These are phyloP conservation scores for Aspergillus sp. DNA, from an alignment of 2,329 filamentous ascomycete genomes.

Conservation along the genomic window DNA sequence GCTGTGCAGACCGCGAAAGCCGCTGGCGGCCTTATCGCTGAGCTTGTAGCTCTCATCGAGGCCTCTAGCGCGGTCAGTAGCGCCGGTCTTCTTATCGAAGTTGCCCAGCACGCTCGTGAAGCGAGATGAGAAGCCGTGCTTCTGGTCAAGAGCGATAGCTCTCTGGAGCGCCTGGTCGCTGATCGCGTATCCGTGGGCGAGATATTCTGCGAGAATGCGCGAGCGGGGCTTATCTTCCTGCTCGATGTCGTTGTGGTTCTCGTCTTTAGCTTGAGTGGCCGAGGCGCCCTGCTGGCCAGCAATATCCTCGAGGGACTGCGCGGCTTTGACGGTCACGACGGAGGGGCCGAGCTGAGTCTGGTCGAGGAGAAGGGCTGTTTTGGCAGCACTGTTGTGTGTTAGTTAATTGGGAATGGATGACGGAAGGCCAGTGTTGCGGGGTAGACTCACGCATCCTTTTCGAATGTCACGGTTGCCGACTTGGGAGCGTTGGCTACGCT, in stretches of 20 bases:
- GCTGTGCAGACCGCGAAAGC: slow-evolving; percentile 68
- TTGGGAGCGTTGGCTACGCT: slow-evolving; percentile 63
- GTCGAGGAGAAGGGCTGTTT: slow-evolving; percentile 94
- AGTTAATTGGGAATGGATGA: slow-evolving; percentile 1
- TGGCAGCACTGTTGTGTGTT: slow-evolving; percentile 62
- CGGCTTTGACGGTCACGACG: slow-evolving; percentile 75
- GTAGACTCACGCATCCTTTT: slow-evolving; percentile 73
- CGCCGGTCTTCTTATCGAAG: slow-evolving; percentile 84
- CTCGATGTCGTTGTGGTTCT: slow-evolving; percentile 67
- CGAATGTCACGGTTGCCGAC: slow-evolving; percentile 89
- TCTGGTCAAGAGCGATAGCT: slow-evolving; percentile 83
- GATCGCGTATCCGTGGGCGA: slow-evolving; percentile 89
- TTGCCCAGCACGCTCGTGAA: slow-evolving; percentile 75
- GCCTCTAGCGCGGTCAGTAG: slow-evolving; percentile 78
- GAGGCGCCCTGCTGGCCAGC: slow-evolving; percentile 60
- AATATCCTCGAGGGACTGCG: slow-evolving; percentile 64
- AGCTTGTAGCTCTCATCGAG: slow-evolving; percentile 85
- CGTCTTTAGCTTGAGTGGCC: slow-evolving; percentile 53
- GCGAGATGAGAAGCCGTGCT: slow-evolving; percentile 78
- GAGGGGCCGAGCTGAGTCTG: slow-evolving; percentile 85
- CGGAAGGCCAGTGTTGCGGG: slow-evolving; percentile 21
- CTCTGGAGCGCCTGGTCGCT: slow-evolving; percentile 74
- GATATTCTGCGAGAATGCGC: slow-evolving; percentile 92
- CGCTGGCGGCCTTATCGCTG: slow-evolving; percentile 66
- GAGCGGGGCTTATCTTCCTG: slow-evolving; percentile 97